phyloP scores from a whole-genome alignment of 2,329 filamentous ascomycete genomes.

The Drechslera avenae region DNA sequence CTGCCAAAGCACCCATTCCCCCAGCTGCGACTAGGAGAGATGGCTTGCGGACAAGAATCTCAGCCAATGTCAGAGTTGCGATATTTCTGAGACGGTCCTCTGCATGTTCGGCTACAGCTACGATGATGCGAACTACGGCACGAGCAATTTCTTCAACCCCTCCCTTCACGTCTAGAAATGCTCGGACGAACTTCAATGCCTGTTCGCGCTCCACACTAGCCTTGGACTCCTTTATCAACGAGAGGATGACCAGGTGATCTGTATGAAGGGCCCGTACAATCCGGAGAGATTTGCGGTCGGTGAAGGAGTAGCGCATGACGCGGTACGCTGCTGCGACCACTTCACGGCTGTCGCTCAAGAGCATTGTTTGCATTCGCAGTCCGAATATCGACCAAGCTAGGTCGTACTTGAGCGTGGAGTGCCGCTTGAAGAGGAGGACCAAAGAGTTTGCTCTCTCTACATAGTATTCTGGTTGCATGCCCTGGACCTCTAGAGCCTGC shows the following conservation, averaged over 20 bases:
- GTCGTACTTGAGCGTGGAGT: conserved; percentile 94
- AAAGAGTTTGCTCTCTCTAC: conserved; percentile 89
- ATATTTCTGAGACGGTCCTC: conserved; percentile 88
- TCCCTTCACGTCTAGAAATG: conserved; percentile 93
- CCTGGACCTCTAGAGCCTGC: conserved; percentile 84
- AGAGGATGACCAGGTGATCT: conserved; percentile 89
- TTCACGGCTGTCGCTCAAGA: conserved; percentile 92
- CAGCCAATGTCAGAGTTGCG: conserved; percentile 88
- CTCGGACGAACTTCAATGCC: conserved; percentile 92
- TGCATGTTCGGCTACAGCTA: conserved; percentile 84
- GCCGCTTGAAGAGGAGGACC: conserved; percentile 93
- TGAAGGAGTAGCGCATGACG: conserved; percentile 91
- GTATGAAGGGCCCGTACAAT: conserved; percentile 88
- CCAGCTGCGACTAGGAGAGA: conserved; percentile 79
- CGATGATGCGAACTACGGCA: conserved; percentile 84
- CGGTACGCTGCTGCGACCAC: conserved; percentile 94
- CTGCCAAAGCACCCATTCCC: conserved; percentile 84
- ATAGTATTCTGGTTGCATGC: conserved; percentile 92
- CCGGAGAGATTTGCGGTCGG: conserved; percentile 84
- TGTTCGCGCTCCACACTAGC: conserved; percentile 97
- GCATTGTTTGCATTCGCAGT: conserved; percentile 90
- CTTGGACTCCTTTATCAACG: conserved; percentile 92
- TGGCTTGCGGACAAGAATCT: conserved; percentile 87
- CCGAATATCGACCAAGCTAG: conserved; percentile 96
- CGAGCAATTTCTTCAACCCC: conserved; percentile 86